phyloP scores from a whole-genome alignment of 768 basidiomycete species.

The Suillus occidentalis region DNA sequence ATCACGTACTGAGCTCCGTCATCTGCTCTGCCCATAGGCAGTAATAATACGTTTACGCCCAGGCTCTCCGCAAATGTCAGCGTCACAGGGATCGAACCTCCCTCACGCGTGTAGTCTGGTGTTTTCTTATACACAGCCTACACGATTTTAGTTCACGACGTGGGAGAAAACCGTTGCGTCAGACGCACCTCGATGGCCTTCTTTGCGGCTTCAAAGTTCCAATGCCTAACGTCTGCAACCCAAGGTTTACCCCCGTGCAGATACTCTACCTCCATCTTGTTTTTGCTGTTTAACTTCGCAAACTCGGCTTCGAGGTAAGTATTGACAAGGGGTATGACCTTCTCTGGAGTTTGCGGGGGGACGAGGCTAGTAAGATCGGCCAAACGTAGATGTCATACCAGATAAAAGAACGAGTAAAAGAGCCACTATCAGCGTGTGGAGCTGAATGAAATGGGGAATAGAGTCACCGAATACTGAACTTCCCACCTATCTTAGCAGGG shows the following conservation, averaged over 20 bases:
- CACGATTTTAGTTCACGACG: neutral
- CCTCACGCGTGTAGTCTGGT: conserved; percentile 86
- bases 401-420: neutral
- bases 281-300: conserved; percentile 82
- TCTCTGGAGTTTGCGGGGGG: conserved; percentile 82
- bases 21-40: conserved; percentile 93
- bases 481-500: conserved; percentile 83
- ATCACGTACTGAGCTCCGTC: conserved; percentile 86
- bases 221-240: conserved; percentile 83
- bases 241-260: conserved; percentile 88
- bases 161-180: neutral
- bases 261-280: conserved; percentile 68
- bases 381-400: neutral
- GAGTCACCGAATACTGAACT: conserved; percentile 88
- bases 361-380: conserved; percentile 53
- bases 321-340: conserved; percentile 67
- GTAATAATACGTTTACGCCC: conserved; percentile 80
- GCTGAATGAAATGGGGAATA: neutral
- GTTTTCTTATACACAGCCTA: conserved; percentile 61
- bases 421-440: neutral
- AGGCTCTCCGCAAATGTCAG: conserved; percentile 90
- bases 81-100: conserved; percentile 94
- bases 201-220: conserved; percentile 90
- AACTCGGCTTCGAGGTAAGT: conserved; percentile 78
- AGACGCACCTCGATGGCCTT: conserved; percentile 70